Evolutionary conservation across 805 yeast genomes (phyloP), one percentile per base, ranked within the genome.

Genomic region (Torulaspora gathmanii): DNA sequence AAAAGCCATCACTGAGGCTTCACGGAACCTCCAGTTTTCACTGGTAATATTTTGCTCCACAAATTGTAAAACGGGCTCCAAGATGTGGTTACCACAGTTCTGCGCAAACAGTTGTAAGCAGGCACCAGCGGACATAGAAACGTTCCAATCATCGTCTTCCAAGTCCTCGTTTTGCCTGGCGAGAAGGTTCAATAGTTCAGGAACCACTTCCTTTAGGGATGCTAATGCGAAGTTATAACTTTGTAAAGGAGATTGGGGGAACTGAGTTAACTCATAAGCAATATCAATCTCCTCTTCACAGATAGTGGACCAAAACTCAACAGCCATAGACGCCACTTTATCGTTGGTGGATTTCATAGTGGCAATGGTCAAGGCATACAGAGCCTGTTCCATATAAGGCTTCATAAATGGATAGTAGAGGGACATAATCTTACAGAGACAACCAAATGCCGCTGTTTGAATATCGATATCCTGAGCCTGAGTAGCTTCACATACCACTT

Each of bases 231-330:
- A 93, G 60, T 87, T 83, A 69, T 72, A 90, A 49, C 80, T 74
- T 34, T 73, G 70, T 37, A 79, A 68, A 13, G 70, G 68, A 39
- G 75, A 73, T 44, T 73, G 74, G 36, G 78, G 79, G 56, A 64
- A 73, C 54, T 83, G 89, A 38, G 80, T 82, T 52, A 78, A 72
- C 61, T 82, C 86, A 47, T 78, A 67, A 13, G 84, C 79, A 48
- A 86, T 80, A 52, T 87, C 96, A 51, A 86, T 74, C 68, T 93
- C 99, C 62, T 85, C 96, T 70, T 93, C 99, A 71, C 98, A 90
- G n/a, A 93, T 93, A n/a, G 99, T 88, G 48, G 91, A 82, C 99
- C 99, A 93, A 65, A 93, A 91, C 70, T 93, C 99, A 46, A 93
- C 93, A 25, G 99, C 97, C 97, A 91, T 90, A 63, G 97, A 88